Conservation (phyloP, 2,329 filamentous ascomycete species). For the Emmonsiellopsis sp. region DNA sequence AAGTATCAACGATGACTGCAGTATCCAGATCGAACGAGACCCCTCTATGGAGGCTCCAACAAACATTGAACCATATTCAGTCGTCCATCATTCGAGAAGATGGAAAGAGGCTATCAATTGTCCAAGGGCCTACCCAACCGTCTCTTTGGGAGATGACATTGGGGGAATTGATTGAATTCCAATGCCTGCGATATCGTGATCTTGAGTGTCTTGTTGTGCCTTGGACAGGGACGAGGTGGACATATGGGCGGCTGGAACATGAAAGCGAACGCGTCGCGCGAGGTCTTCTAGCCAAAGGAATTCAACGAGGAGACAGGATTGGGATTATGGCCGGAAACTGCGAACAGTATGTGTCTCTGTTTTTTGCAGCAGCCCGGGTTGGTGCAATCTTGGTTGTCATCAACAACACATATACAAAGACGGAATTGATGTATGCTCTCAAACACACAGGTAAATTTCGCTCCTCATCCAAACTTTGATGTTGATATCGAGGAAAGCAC, state of each 20-base stretch:
- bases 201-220: conserved; percentile 64
- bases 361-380: conserved; percentile 60
- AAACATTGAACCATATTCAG: conserved; percentile 17
- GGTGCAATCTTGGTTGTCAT: conserved; percentile 65
- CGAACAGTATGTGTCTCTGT: conserved; percentile 54
- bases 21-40: conserved; percentile 8
- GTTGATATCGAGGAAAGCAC: neutral
- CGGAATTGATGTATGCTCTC: conserved; percentile 62
- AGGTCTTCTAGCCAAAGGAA: conserved; percentile 58
- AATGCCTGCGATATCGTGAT: conserved; percentile 56
- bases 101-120: conserved; percentile 39
- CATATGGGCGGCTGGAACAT: conserved; percentile 55
- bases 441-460: conserved; percentile 53
- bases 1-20: conserved; percentile 6
- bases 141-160: conserved; percentile 63
- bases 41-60: conserved; percentile 14
- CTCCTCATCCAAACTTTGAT: neutral
- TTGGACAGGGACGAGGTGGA: conserved; percentile 69
- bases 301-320: conserved; percentile 59
- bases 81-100: conserved; percentile 6
- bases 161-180: conserved; percentile 62
- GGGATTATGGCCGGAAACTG: conserved; percentile 63
- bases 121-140: conserved; percentile 60
- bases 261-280: conserved; percentile 55
- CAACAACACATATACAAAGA: conserved; percentile 73